These are phyloP conservation scores for Macrophomina tecta DNA, from an alignment of 2,329 filamentous ascomycete genomes.

Conservation along the genomic window DNA sequence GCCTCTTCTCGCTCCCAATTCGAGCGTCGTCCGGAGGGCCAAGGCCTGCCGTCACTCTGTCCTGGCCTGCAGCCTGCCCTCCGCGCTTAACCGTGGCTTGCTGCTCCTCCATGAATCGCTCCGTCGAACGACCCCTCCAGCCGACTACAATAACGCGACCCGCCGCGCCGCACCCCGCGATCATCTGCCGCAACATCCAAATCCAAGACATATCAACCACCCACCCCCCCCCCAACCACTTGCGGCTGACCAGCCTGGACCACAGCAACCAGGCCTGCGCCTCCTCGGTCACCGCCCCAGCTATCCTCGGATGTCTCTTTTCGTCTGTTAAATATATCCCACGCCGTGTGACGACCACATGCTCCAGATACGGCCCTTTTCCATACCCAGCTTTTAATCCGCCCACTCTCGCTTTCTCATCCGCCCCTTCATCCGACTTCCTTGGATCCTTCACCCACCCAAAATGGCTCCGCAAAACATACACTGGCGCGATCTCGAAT, in stretches of 20 bases:
- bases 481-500: constrained; percentile 26
- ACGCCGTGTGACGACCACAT: constrained; percentile 17
- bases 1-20: constrained; percentile 20
- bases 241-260: not conserved
- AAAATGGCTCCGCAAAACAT: constrained; percentile 18
- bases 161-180: constrained; percentile 23
- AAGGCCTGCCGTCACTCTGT: constrained; percentile 10
- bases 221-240: not conserved
- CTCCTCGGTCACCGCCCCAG: not conserved
- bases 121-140: constrained; percentile 24
- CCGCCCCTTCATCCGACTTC: not conserved
- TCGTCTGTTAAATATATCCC: constrained; percentile 22
- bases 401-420: not conserved
- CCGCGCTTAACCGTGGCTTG: constrained; percentile 23
- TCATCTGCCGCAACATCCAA: constrained; percentile 22
- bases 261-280: not conserved
- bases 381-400: constrained; percentile 10
- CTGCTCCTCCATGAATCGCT: constrained; percentile 23
- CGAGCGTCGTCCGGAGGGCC: constrained; percentile 18
- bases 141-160: constrained; percentile 23
- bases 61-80: constrained; percentile 14
- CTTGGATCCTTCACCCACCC: not conserved
- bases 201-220: constrained; percentile 18
- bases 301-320: constrained; percentile 5
- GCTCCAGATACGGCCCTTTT: constrained; percentile 1